Base-by-base conservation (phyloP, 306 rosid species). In the Cercis canadensis region DNA sequence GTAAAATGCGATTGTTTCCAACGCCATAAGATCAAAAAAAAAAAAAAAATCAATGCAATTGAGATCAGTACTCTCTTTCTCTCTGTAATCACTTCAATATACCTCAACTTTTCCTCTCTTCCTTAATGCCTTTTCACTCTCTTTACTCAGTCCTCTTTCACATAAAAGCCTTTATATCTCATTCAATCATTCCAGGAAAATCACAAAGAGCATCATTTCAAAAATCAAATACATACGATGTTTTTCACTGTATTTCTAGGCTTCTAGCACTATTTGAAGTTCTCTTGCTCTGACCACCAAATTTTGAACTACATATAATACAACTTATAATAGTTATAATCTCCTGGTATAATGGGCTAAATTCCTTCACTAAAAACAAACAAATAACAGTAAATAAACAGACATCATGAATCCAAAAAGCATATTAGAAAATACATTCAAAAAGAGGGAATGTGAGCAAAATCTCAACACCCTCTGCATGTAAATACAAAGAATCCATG, bases 161-260 rank as follows among this genome's bases (percentile, higher is more conserved):
- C 10, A 37, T 37, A 37, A 37, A 37, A 37, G 8, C 10, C 10
- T 37, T 41, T 60, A 8, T 9, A 54, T 74, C 39, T 31, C 49
- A 55, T 34, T 47, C 43, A 4, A 49, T 18, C 17, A 65, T 40
- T 40, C 45, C 46, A 43, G 45, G 32, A 70, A 31, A 24, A 40
- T 15, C 56, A 57, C 29, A 57, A 16, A 41, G 32, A 68, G 2
- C 24, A 53, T 8, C 18, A 21, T 18, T 11, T 34, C 21, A 13
- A n/a, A 39, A 31, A 15, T 52, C 64, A 60, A 61, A 67, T 16
- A 15, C 14, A 54, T 32, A 75, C 45, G 18, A 65, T n/a, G 53
- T 11, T 18, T 66, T 71, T 18, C 14, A 39, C 24, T 62, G 8
- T 24, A 33, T 50, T 50, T 47, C 1, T 1, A 24, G 29, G 3